These are phyloP conservation scores for Pseudocercospora vitis DNA, from an alignment of 2,329 filamentous ascomycete genomes.

Conservation along the genomic window DNA sequence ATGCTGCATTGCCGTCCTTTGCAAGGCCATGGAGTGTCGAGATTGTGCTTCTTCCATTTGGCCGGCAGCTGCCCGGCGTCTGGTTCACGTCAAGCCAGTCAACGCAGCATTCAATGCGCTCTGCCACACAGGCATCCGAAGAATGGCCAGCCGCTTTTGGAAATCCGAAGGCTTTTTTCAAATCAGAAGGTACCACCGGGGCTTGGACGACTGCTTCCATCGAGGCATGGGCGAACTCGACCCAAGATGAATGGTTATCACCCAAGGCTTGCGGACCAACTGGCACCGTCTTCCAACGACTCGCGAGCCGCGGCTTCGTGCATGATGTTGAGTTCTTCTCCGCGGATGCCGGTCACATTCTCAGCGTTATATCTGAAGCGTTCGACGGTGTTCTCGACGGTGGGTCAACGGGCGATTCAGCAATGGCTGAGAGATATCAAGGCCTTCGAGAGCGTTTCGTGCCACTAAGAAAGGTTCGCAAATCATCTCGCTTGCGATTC, in stretches of 20 bases:
- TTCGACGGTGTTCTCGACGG: slow-evolving; percentile 55
- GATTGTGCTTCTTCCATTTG: slow-evolving; percentile 73
- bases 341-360: slow-evolving; percentile 66
- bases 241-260: slow-evolving; percentile 59
- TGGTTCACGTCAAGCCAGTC: slow-evolving; percentile 51
- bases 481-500: slow-evolving; percentile 70
- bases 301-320: slow-evolving; percentile 72
- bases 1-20: slow-evolving; percentile 59
- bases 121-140: slow-evolving; percentile 45
- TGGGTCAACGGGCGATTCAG: not conserved
- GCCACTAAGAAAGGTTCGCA: slow-evolving; percentile 74
- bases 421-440: slow-evolving; percentile 43
- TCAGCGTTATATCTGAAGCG: slow-evolving; percentile 60
- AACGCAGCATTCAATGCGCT: slow-evolving; percentile 39
- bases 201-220: slow-evolving; percentile 52
- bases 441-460: slow-evolving; percentile 69
- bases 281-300: slow-evolving; percentile 65
- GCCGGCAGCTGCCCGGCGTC: slow-evolving; percentile 53
- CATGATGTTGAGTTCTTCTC: slow-evolving; percentile 62
- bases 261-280: slow-evolving; percentile 67
- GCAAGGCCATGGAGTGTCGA: slow-evolving; percentile 71
- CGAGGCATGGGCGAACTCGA: slow-evolving; percentile 47
- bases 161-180: slow-evolving; percentile 30
- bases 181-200: slow-evolving; percentile 41
- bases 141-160: slow-evolving; percentile 47